These are phyloP conservation scores for Sequoiadendron giganteum DNA, from an alignment of 75 land plant genomes.

Conservation along the genomic window DNA sequence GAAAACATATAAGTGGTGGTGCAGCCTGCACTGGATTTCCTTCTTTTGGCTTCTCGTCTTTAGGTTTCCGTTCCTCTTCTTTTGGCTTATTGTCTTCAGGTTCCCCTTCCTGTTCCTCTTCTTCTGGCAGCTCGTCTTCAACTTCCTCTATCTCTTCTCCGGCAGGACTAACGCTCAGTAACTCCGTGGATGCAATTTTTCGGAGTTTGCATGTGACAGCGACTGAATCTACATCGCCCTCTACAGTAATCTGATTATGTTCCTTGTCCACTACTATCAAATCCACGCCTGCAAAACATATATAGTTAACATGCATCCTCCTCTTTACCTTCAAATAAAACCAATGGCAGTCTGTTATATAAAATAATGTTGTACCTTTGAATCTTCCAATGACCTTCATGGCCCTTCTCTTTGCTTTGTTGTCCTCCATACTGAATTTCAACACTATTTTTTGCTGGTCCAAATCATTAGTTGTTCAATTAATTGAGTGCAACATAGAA, in stretches of 20 bases:
- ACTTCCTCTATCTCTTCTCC: background rate
- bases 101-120: conserved; percentile 22
- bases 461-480: background rate
- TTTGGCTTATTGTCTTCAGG: too few species aligned
- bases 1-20: too few species aligned
- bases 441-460: background rate
- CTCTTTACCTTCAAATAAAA: background rate
- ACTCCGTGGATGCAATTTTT: conserved; percentile 19
- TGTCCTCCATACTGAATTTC: background rate
- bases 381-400: background rate
- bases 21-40: too few species aligned
- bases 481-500: too few species aligned
- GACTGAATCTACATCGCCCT: conserved; percentile 27
- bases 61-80: too few species aligned
- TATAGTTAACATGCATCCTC: background rate
- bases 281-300: conserved; percentile 20
- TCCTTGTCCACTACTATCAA: conserved; percentile 25
- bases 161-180: conserved; percentile 27
- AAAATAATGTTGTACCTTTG: background rate
- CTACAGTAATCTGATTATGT: conserved; percentile 23
- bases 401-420: background rate
- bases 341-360: background rate
- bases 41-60: too few species aligned
- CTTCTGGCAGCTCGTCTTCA: background rate
- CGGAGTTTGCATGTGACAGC: conserved; percentile 18